phyloP scores from a whole-genome alignment of 2,329 filamentous ascomycete species.

The Ilyonectria mors-panacis region DNA sequence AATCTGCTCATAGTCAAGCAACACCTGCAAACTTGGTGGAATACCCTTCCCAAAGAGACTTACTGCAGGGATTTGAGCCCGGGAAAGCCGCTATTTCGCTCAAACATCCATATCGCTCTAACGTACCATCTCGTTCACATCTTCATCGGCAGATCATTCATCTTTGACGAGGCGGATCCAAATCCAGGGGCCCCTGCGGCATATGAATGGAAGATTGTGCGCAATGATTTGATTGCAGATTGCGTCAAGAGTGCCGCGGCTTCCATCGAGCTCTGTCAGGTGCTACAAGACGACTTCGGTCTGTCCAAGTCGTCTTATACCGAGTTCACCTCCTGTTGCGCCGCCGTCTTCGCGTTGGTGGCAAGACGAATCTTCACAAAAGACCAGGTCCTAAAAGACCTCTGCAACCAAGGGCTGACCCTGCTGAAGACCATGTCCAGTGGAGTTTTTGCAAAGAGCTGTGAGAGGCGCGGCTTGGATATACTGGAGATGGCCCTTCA shows the following conservation, averaged over 20 bases:
- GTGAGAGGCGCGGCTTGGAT: constrained; percentile 32
- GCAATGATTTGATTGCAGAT: constrained; percentile 29
- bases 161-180: constrained; percentile 27
- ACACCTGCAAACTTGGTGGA: constrained; percentile 31
- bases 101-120: constrained; percentile 41
- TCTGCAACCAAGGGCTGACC: constrained; percentile 30
- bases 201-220: constrained; percentile 22
- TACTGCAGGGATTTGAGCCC: constrained; percentile 39
- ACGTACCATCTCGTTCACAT: constrained; percentile 39
- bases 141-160: constrained; percentile 39
- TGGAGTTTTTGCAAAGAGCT: constrained; percentile 31
- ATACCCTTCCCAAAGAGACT: constrained; percentile 32
- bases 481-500: constrained; percentile 27
- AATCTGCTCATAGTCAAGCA: constrained; percentile 30
- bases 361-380: constrained; percentile 30
- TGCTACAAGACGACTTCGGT: constrained; percentile 21
- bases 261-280: constrained; percentile 37
- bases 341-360: constrained; percentile 35
- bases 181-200: neutral
- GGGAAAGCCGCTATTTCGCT: constrained; percentile 40
- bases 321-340: constrained; percentile 40
- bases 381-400: constrained; percentile 3
- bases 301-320: constrained; percentile 43
- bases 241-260: constrained; percentile 33
- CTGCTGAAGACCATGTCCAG: constrained; percentile 34